Base-by-base conservation (phyloP, 495 filamentous ascomycete genomes). In the Pyrenula aspistea region DNA sequence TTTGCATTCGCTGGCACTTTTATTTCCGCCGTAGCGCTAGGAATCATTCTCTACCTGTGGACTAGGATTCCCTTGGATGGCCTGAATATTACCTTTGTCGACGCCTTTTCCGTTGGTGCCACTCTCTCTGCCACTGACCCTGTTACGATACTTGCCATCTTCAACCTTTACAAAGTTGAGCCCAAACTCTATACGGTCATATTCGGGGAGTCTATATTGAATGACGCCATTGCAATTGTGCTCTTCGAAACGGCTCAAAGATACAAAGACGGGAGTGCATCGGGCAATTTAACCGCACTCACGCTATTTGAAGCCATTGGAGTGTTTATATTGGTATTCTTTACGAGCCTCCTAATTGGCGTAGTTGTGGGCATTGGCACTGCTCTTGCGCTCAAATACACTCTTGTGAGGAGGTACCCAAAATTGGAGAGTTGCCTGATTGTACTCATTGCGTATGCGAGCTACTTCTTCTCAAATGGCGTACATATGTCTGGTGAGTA, bases 91-190 rank as follows among this genome's bases (percentile, higher is more conserved):
- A 81, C 81, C 11, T 95, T 95, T 63, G 86, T 96, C 53, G 93
- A 98, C 64, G 93, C 93, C 49, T 89, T 97, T 57, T 94, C 90
- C 1, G 89, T 97, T 20, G 93, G 93, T 53, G 93, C 93, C 21
- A 97, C 93, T 0, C 79, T 98, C 23, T 97, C 93, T 1, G 93
- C 93, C 55, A 98, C 93, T 0, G 93, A 98, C 65, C 93, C 93
- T 0, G 91, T 98, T 53, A 98, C 93, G 0, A 96, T 98, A 61
- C 77, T 98, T 25, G 93, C 93, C 54, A 98, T 98, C 57, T 98
- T 98, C 82, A 98, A 96, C 66, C 86, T 94, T 1, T 97, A 96
- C 77, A 96, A 96, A 71, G 93, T 98, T 54, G 93, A 98, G 67
- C 93, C 93, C 10, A 96, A 96, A 71, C 80, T 98, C 2, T 98